Evolutionary conservation across 441 rosid species (phyloP).

Genomic region (Pelargonium cotyledonis): DNA sequence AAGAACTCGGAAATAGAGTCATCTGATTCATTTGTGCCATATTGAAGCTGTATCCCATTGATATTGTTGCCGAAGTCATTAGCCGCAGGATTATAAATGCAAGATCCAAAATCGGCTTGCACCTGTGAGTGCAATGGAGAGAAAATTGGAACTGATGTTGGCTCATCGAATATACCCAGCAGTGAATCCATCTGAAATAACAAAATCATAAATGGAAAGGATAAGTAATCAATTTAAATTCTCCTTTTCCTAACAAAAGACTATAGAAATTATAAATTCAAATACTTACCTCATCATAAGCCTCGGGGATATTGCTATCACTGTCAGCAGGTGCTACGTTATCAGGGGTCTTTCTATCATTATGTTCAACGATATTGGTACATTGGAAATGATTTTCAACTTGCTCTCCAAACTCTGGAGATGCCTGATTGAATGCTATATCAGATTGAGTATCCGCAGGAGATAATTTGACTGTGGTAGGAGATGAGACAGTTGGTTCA

Average conservation of each 20-base stretch:
- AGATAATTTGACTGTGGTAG: conserved; percentile 30
- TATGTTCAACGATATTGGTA: conserved; percentile 8
- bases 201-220: too few species aligned
- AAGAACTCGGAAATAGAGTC: too few species aligned
- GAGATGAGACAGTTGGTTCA: conserved; percentile 35
- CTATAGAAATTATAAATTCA: conserved; percentile 7
- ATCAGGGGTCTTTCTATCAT: conserved; percentile 2
- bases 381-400: background rate
- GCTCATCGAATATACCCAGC: conserved; percentile 25
- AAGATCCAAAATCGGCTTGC: background rate
- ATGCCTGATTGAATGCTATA: conserved; percentile 30
- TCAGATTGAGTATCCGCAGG: conserved; percentile 40
- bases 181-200: conserved; percentile 22
- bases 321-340: conserved; percentile 15
- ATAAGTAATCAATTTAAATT: conserved; percentile 3
- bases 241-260: background rate
- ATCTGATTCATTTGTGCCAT: too few species aligned
- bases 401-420: conserved; percentile 9
- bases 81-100: background rate
- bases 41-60: too few species aligned
- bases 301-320: conserved; percentile 11
- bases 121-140: background rate
- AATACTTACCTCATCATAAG: conserved; percentile 16
- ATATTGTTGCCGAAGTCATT: too few species aligned
- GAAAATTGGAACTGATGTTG: conserved; percentile 17